These are phyloP conservation scores for Hyphopichia wangnamkhiaoensis DNA, from an alignment of 1,139 yeast species.

Conservation along the genomic window DNA sequence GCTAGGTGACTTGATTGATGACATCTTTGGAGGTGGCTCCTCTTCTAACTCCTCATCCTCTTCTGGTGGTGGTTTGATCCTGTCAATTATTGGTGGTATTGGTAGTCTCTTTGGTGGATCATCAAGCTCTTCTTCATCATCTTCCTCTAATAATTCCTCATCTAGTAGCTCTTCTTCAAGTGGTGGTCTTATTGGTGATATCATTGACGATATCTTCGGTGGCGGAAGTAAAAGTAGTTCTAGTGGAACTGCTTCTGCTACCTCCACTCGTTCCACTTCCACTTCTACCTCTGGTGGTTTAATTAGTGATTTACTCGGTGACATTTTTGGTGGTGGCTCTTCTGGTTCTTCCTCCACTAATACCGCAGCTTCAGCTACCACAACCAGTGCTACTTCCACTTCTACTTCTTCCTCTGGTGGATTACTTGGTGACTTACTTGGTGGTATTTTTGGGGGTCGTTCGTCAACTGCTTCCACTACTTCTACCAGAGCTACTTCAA, in stretches of 20 bases:
- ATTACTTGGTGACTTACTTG: neutral
- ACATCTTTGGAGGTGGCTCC: neutral
- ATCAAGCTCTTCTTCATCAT: constrained; percentile 1
- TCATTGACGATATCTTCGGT: constrained; percentile 2
- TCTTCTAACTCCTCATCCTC: constrained; percentile 1
- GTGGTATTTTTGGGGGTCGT: neutral
- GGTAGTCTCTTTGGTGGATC: constrained; percentile 1
- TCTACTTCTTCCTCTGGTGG: neutral
- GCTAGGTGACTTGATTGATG: constrained; percentile 3
- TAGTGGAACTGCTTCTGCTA: too few relatives aligned
- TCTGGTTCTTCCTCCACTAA: neutral
- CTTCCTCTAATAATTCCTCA: neutral
- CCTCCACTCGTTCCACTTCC: constrained; percentile 5
- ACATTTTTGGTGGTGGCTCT: neutral
- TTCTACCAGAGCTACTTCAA: neutral
- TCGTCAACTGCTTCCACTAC: neutral
- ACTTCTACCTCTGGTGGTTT: constrained; percentile 4
- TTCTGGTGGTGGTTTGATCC: neutral
- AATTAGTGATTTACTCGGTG: neutral
- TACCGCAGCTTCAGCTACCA: constrained; percentile 5
- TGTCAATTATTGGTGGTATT: neutral
- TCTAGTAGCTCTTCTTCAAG: constrained; percentile 2
- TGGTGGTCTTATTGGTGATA: constrained; percentile 4
- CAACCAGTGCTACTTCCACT: constrained; percentile 1
- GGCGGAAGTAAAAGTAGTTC: constrained; percentile 3